phyloP scores from a whole-genome alignment of 805 yeast species.

The Yarrowia hollandica region DNA sequence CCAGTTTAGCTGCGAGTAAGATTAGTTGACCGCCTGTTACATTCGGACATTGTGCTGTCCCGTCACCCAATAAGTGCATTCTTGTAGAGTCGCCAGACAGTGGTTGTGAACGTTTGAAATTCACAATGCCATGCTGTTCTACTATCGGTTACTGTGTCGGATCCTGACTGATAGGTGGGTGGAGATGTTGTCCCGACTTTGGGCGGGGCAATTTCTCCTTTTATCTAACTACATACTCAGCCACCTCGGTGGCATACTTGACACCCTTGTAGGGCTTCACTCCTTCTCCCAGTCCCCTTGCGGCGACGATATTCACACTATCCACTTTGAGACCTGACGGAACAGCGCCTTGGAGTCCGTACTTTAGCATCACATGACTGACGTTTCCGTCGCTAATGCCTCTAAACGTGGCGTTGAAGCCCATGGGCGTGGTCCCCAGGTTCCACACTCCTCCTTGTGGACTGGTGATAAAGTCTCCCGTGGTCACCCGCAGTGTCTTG shows the following conservation, averaged over 20 bases:
- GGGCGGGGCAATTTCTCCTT: not conserved
- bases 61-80: no score
- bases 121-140: no score
- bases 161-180: no score
- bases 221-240: slow-evolving; percentile 55
- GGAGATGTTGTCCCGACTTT: no score
- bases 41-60: no score
- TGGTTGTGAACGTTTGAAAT: no score
- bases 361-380: slow-evolving; percentile 51
- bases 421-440: slow-evolving; percentile 60
- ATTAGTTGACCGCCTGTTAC: no score
- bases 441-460: slow-evolving; percentile 67
- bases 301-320: slow-evolving; percentile 56
- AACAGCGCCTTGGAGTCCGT: slow-evolving; percentile 62
- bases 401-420: slow-evolving; percentile 65
- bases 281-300: slow-evolving; percentile 58
- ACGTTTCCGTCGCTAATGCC: slow-evolving; percentile 41
- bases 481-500: slow-evolving; percentile 63
- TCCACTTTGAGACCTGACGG: slow-evolving; percentile 77
- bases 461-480: slow-evolving; percentile 69
- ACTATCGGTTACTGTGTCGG: no score
- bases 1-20: no score
- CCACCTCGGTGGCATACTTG: slow-evolving; percentile 68
- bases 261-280: slow-evolving; percentile 90
- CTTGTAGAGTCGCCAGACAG: no score